Conservation (phyloP, 2,329 filamentous ascomycete species). For the Aspergillus sp. region DNA sequence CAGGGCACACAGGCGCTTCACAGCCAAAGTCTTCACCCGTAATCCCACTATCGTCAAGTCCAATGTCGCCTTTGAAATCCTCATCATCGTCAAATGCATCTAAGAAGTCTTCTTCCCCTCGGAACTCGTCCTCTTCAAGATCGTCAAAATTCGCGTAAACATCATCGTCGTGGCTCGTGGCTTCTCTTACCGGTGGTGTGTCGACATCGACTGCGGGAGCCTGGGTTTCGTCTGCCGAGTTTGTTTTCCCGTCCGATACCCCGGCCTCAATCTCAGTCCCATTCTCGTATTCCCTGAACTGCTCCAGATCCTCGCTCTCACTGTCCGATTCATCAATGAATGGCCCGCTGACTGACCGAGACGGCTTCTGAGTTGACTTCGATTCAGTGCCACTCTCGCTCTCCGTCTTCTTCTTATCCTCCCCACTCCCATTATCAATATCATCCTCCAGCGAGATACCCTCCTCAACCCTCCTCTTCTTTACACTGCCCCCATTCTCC, state of each 20-base stretch:
- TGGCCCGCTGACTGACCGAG: slow-evolving; percentile 33
- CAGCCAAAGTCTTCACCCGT: slow-evolving; percentile 19
- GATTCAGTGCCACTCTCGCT: background rate
- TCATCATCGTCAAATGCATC: slow-evolving; percentile 61
- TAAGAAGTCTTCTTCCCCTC: slow-evolving; percentile 63
- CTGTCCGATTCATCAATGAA: slow-evolving; percentile 55
- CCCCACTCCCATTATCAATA: background rate
- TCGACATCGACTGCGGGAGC: slow-evolving; percentile 19
- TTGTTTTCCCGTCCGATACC: background rate
- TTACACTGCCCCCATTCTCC: slow-evolving; percentile 33
- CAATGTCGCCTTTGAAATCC: slow-evolving; percentile 36
- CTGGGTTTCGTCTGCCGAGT: slow-evolving; percentile 17
- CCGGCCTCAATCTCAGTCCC: background rate
- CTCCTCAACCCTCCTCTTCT: slow-evolving; percentile 38
- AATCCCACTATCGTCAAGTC: slow-evolving; percentile 13
- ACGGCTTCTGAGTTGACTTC: slow-evolving; percentile 5
- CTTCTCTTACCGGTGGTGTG: slow-evolving; percentile 53
- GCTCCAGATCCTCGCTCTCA: slow-evolving; percentile 50
- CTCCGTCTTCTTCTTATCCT: background rate
- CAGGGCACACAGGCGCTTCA: slow-evolving; percentile 62
- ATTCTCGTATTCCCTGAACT: slow-evolving; percentile 26
- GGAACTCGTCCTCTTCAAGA: slow-evolving; percentile 63
- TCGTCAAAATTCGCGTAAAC: slow-evolving; percentile 59
- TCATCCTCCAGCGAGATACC: slow-evolving; percentile 11
- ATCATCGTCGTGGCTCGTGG: slow-evolving; percentile 48